These are phyloP conservation scores for Hamigera avellanea DNA, from an alignment of 495 filamentous ascomycete genomes.

Conservation along the genomic window DNA sequence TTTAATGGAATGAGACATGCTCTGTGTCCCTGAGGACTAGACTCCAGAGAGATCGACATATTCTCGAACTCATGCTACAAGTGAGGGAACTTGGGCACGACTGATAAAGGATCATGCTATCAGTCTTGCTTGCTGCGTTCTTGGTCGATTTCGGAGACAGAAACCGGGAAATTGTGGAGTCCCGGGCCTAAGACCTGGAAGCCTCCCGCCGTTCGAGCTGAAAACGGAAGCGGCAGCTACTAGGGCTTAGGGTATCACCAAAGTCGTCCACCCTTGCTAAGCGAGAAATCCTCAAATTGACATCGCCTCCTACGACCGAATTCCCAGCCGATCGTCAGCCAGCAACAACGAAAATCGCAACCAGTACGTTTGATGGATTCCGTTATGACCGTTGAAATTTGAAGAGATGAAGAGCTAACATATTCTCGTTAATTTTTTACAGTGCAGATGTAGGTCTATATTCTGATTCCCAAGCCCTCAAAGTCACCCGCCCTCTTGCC, in stretches of 20 bases:
- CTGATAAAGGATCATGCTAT: too few species aligned
- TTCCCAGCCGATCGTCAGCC: constrained; percentile 34
- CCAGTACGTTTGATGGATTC: constrained; percentile 38
- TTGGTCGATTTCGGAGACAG: too few species aligned
- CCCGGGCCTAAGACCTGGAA: too few species aligned
- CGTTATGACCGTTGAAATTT: constrained; percentile 7
- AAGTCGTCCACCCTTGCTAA: constrained; percentile 28
- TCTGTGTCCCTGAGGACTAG: too few species aligned
- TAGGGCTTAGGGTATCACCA: constrained; percentile 31
- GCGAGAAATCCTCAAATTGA: constrained; percentile 38
- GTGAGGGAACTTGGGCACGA: too few species aligned
- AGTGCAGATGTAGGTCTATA: constrained; percentile 68
- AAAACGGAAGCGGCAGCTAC: constrained; percentile 10
- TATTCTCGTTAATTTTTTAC: constrained; percentile 29
- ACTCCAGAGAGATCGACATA: too few species aligned
- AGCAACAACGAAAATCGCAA: constrained; percentile 44
- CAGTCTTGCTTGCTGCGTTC: too few species aligned
- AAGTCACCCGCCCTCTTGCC: too few species aligned
- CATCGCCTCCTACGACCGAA: constrained; percentile 31
- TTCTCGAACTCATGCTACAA: too few species aligned
- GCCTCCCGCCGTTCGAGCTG: too few species aligned
- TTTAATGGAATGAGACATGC: too few species aligned
- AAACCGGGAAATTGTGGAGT: too few species aligned
- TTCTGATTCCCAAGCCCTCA: constrained; percentile 8
- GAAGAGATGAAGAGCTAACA: constrained; percentile 21